Evolutionary conservation across 2,329 filamentous ascomycete genomes (phyloP).

Genomic region (Ceratocystis diversiconidia): DNA sequence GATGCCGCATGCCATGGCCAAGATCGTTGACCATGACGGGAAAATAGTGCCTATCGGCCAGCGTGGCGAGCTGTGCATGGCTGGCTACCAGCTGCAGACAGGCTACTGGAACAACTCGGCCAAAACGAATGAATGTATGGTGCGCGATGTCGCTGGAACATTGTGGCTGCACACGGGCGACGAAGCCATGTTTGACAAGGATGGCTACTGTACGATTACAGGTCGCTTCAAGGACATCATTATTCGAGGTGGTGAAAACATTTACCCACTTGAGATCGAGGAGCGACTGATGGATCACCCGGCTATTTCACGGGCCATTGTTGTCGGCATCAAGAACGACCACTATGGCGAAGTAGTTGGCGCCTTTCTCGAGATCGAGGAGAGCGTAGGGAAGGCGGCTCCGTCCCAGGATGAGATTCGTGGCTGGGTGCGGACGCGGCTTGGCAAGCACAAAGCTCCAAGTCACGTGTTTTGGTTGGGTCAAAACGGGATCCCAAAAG

Average conservation of each 20-base stretch:
- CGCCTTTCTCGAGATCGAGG: slow-evolving; percentile 41
- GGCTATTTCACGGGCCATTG: slow-evolving; percentile 47
- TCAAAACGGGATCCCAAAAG: slow-evolving; percentile 38
- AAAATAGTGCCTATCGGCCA: slow-evolving; percentile 51
- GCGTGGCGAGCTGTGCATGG: slow-evolving; percentile 61
- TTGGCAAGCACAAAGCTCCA: slow-evolving; percentile 56
- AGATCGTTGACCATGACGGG: slow-evolving; percentile 58
- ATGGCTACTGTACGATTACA: slow-evolving; percentile 59
- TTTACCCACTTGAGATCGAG: slow-evolving; percentile 62
- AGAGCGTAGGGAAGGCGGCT: slow-evolving; percentile 22
- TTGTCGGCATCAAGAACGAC: slow-evolving; percentile 54
- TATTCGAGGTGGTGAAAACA: slow-evolving; percentile 61
- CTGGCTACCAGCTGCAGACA: slow-evolving; percentile 60
- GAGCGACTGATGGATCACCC: slow-evolving; percentile 54
- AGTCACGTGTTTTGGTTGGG: slow-evolving; percentile 66
- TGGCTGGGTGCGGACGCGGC: slow-evolving; percentile 45
- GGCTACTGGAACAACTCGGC: slow-evolving; percentile 56
- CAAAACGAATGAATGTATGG: slow-evolving; percentile 53
- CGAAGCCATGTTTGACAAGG: slow-evolving; percentile 51
- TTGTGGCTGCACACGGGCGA: slow-evolving; percentile 57
- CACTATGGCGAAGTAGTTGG: slow-evolving; percentile 61
- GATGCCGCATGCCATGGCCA: slow-evolving; percentile 61
- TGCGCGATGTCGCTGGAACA: slow-evolving; percentile 37
- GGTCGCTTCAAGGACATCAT: slow-evolving; percentile 70
- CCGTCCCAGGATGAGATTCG: slow-evolving; percentile 42